phyloP scores from a whole-genome alignment of 75 land plant species.

The Selaginella moellendorffii region DNA sequence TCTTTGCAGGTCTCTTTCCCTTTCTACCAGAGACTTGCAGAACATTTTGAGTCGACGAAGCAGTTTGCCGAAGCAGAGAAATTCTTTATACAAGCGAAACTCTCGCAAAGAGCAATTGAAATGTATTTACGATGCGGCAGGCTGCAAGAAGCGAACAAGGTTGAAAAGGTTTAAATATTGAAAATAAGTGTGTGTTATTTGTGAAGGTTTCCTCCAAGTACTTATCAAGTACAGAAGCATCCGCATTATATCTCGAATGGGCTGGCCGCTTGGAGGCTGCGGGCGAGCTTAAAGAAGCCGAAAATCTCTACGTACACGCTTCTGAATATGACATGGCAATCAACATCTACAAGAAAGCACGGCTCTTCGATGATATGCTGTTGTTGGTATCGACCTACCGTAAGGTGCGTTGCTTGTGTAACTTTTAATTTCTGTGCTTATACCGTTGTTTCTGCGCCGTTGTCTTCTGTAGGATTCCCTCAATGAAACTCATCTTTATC shows the following conservation, averaged over 20 bases:
- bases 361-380: slow-evolving; percentile 24
- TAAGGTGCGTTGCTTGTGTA: slow-evolving; percentile 13
- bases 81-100: slow-evolving; percentile 18
- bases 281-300: slow-evolving; percentile 25
- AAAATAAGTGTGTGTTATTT: background rate
- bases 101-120: slow-evolving; percentile 23
- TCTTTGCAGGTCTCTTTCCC: slow-evolving; percentile 16
- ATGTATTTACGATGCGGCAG: slow-evolving; percentile 27
- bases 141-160: slow-evolving; percentile 27
- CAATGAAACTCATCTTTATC: slow-evolving; percentile 21
- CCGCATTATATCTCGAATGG: slow-evolving; percentile 13
- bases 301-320: slow-evolving; percentile 24
- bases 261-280: slow-evolving; percentile 19
- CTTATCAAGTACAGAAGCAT: slow-evolving; percentile 20
- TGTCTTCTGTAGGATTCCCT: slow-evolving; percentile 19
- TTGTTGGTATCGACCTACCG: slow-evolving; percentile 21
- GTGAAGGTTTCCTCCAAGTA: slow-evolving; percentile 21
- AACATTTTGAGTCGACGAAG: slow-evolving; percentile 27
- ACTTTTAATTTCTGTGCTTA: background rate
- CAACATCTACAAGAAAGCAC: slow-evolving; percentile 27
- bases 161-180: background rate
- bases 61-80: slow-evolving; percentile 25
- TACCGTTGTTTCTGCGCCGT: background rate
- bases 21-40: slow-evolving; percentile 16
- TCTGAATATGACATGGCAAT: slow-evolving; percentile 24